phyloP scores from a whole-genome alignment of 805 yeast species.

The Ogataea populi-albae region DNA sequence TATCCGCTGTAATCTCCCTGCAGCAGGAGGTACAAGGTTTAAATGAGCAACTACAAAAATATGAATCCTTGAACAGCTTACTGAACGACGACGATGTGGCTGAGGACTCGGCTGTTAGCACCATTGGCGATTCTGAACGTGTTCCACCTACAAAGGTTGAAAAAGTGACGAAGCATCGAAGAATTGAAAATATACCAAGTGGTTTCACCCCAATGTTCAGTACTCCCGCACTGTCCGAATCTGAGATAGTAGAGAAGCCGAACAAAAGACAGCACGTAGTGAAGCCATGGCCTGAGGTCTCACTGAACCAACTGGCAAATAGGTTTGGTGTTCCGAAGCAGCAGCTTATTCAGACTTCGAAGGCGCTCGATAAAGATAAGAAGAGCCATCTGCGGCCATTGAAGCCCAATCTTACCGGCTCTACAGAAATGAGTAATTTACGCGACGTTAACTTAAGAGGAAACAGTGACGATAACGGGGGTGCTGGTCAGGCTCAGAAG shows the following conservation, averaged over 20 bases:
- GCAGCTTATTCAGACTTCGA: slow-evolving; percentile 14
- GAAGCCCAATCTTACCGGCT: slow-evolving; percentile 13
- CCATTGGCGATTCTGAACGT: neutral
- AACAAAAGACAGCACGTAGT: slow-evolving; percentile 20
- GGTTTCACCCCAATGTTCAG: slow-evolving; percentile 28
- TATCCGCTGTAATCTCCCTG: slow-evolving; percentile 17
- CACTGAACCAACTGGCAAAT: slow-evolving; percentile 28
- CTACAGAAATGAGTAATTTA: no score
- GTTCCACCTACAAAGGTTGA: slow-evolving; percentile 15
- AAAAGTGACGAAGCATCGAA: slow-evolving; percentile 13
- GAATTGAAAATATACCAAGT: slow-evolving; percentile 14
- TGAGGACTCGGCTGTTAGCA: slow-evolving; percentile 1
- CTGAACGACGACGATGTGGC: slow-evolving; percentile 18
- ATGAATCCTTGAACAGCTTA: slow-evolving; percentile 18
- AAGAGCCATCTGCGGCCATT: slow-evolving; percentile 17
- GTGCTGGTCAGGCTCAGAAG: no score
- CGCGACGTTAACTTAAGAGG: no score
- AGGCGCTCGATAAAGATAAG: slow-evolving; percentile 11
- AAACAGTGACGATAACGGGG: no score
- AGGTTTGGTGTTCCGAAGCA: slow-evolving; percentile 28
- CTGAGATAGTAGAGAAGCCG: slow-evolving; percentile 21
- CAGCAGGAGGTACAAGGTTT: slow-evolving; percentile 20
- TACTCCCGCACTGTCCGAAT: slow-evolving; percentile 23
- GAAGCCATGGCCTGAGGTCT: slow-evolving; percentile 30
- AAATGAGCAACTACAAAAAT: slow-evolving; percentile 17